These are phyloP conservation scores for Talaromyces atroroseus DNA, from an alignment of 2,329 filamentous ascomycete genomes.

Conservation along the genomic window DNA sequence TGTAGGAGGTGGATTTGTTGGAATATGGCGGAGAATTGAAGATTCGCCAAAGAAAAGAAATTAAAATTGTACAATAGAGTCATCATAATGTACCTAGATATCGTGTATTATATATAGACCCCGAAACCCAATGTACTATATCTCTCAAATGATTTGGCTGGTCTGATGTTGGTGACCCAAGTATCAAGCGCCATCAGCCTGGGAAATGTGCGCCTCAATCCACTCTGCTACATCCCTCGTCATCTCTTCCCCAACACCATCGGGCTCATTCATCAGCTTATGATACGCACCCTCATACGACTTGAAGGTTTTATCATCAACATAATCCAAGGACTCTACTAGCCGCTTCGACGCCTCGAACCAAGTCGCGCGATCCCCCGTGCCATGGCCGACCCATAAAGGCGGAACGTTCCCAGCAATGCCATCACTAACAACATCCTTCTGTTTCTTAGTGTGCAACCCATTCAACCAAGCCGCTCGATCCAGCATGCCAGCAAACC, in stretches of 20 bases:
- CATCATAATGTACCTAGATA: neutral
- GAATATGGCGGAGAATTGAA: constrained; percentile 43
- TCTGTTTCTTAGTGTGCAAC: constrained; percentile 27
- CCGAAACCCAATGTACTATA: constrained; percentile 4
- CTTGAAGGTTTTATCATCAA: constrained; percentile 66
- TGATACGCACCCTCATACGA: constrained; percentile 75
- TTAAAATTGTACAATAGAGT: neutral
- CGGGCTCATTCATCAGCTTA: constrained; percentile 44
- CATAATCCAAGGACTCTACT: constrained; percentile 47
- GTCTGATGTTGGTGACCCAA: neutral
- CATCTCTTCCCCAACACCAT: constrained; percentile 32
- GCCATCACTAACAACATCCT: constrained; percentile 17
- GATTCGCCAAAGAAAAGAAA: constrained; percentile 15
- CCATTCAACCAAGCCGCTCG: constrained; percentile 58
- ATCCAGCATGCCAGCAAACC: constrained; percentile 70
- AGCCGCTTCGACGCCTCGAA: constrained; percentile 61
- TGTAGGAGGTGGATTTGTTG: constrained; percentile 49
- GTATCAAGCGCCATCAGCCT: neutral
- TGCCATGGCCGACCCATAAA: constrained; percentile 71
- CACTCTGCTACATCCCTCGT: constrained; percentile 59
- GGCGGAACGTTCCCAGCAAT: constrained; percentile 46
- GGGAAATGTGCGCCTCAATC: constrained; percentile 42
- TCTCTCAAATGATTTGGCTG: neutral
- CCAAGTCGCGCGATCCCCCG: constrained; percentile 64
- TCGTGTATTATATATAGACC: constrained; percentile 1